Conservation (phyloP, 106 monocot species). For the Triglochin maritima region DNA sequence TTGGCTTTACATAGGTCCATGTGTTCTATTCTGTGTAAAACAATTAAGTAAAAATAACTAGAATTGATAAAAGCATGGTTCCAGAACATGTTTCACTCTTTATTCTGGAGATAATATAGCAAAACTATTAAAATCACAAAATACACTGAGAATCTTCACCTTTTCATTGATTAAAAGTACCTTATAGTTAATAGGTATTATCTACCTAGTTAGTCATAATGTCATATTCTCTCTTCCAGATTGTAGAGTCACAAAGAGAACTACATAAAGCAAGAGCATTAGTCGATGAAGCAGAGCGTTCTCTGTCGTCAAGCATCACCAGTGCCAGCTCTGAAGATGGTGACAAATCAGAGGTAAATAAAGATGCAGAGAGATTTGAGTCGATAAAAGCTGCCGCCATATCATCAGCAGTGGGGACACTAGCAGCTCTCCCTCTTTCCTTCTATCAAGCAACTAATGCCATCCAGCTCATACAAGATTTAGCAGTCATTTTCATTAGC, state of each 20-base stretch:
- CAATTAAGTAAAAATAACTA: too few species aligned
- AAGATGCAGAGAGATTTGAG: slow-evolving; percentile 52
- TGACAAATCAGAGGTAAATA: slow-evolving; percentile 6
- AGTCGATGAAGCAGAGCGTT: slow-evolving; percentile 63
- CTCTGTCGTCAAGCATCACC: slow-evolving; percentile 31
- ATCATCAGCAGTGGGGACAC: slow-evolving; percentile 54
- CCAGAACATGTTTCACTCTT: too few species aligned
- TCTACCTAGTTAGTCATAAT: too few species aligned
- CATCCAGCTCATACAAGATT: slow-evolving; percentile 24
- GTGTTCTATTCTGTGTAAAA: too few species aligned
- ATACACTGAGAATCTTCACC: too few species aligned
- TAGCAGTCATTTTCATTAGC: slow-evolving; percentile 37
- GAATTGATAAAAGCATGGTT: too few species aligned
- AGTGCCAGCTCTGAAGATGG: slow-evolving; percentile 2
- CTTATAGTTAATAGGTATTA: too few species aligned
- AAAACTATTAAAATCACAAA: too few species aligned
- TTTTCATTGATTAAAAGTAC: too few species aligned
- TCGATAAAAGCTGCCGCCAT: slow-evolving; percentile 64
- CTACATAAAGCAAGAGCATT: slow-evolving; percentile 48
- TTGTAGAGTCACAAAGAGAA: slow-evolving; percentile 63
- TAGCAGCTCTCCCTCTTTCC: slow-evolving; percentile 63
- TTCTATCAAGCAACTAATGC: slow-evolving; percentile 40
- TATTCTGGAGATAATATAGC: too few species aligned
- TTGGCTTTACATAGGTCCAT: too few species aligned
- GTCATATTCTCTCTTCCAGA: slow-evolving; percentile 32